Evolutionary conservation across 1,284 basidiomycete species (phyloP).

Genomic region (Rhodotorula sp.): DNA sequence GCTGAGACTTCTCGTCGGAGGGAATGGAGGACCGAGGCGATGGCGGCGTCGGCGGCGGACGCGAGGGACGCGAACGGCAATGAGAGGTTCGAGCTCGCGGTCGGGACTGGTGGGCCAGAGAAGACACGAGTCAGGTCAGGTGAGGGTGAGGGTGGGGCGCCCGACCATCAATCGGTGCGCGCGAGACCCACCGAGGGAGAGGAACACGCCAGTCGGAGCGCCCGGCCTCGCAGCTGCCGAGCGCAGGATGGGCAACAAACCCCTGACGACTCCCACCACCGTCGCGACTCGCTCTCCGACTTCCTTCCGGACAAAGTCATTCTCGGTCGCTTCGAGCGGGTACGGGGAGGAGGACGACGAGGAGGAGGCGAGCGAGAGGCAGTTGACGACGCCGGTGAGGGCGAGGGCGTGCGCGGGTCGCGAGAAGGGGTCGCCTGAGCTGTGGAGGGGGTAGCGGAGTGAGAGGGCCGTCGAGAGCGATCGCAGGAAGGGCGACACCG

Average conservation of each 20-base stretch:
- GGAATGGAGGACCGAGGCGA: constrained; percentile 29
- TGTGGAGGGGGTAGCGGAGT: constrained; percentile 71
- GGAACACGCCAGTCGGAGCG: constrained; percentile 18
- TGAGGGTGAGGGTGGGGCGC: no score
- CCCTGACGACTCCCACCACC: constrained; percentile 18
- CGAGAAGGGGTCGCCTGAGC: constrained; percentile 69
- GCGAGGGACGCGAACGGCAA: constrained; percentile 33
- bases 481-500: constrained; percentile 69
- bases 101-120: no score
- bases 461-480: constrained; percentile 72
- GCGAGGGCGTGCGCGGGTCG: constrained; percentile 42
- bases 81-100: constrained; percentile 22
- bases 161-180: no score
- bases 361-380: constrained; percentile 30
- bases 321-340: constrained; percentile 37
- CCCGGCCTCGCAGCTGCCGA: constrained; percentile 18
- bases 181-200: constrained; percentile 27
- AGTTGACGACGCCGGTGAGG: constrained; percentile 42
- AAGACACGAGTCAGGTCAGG: no score
- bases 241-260: constrained; percentile 35
- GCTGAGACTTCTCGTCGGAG: constrained; percentile 34
- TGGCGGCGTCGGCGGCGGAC: constrained; percentile 31
- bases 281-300: constrained; percentile 32
- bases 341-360: background rate
- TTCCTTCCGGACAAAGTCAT: constrained; percentile 12